Base-by-base conservation (phyloP, 768 basidiomycete genomes). In the Trametes cinnabarina region DNA sequence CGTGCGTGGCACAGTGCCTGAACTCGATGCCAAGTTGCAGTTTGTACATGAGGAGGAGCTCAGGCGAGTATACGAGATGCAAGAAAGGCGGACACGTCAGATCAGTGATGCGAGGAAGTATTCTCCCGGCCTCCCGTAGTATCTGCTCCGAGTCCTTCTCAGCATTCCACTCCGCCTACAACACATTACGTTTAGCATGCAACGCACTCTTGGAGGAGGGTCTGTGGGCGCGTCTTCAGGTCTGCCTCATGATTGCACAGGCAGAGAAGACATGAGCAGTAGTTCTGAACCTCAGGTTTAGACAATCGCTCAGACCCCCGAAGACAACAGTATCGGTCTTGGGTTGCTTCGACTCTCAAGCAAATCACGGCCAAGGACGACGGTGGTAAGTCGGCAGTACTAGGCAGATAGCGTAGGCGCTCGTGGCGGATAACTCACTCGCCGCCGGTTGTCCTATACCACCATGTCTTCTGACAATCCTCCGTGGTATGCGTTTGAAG, bases 101-200 rank as follows among this genome's bases (percentile, higher is more conserved):
- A 14, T 65, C 57, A 20, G 54, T 8, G 12, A 65, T 32, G 28
- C 60, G 57, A 10, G 63, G 39, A 62, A 65, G 63, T 68, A 67
- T 44, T 70, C 69, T 19, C 56, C 66, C 17, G 44, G 50, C 88
- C 71, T 91, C 90, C 92, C 92, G 94, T 8, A 94, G 76, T 6
- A 90, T 82, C 60, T 87, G 86, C 43, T 92, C n/a, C n/a, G n/a
- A n/a, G n/a, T n/a, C 92, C 70, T 93, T 94, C 57, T 92, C 89
- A 8, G 82, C 64, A 40, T 81, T 90, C 92, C 92, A 94, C 76
- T 89, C 86, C 70, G 93, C 86, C 91, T 93, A 66, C 25, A 17
- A 52, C 42, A 14, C 4, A 42, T n/a, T n/a, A n/a, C 1, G 20
- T 26, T 17, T 19, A 22, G 28, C n/a, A n/a, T n/a, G n/a, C 14